Conservation (phyloP, 352 stramenopile species). For the Thraustochytrium sp. region DNA sequence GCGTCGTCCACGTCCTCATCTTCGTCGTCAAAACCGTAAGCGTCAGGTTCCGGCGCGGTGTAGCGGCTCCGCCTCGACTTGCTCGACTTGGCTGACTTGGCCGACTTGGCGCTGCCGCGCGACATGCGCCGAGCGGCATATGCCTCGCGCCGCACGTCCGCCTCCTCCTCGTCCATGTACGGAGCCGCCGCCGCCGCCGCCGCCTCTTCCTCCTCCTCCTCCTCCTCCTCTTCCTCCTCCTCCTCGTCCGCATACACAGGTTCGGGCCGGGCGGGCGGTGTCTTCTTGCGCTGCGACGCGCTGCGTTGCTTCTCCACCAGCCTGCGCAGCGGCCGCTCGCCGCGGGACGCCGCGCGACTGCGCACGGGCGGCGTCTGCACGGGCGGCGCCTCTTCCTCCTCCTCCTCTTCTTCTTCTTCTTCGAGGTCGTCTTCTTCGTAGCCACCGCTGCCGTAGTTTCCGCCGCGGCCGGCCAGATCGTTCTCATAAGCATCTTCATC, state of each 20-base stretch:
- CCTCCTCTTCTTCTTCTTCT: too few relatives aligned
- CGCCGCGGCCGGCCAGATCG: not conserved
- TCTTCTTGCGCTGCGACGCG: not conserved
- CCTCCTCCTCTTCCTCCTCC: not conserved
- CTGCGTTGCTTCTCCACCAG: not conserved
- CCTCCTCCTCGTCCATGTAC: not conserved
- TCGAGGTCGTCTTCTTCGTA: not conserved
- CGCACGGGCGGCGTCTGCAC: too few relatives aligned
- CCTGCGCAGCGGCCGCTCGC: not conserved
- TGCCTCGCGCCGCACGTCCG: not conserved
- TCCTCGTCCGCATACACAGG: not conserved
- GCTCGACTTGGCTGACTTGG: not conserved
- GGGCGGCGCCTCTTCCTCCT: too few relatives aligned
- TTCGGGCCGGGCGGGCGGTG: not conserved
- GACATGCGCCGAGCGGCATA: not conserved
- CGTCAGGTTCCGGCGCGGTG: not conserved
- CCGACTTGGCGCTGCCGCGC: not conserved
- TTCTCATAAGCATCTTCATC: not conserved
- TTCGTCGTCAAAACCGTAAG: not conserved
- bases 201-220: not conserved
- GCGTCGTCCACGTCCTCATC: not conserved
- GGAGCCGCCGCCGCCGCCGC: not conserved
- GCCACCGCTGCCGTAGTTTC: not conserved
- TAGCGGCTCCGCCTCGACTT: not conserved
- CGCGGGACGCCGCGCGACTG: too few relatives aligned